Base-by-base conservation (phyloP, 129 eudicot species). In the Chrysanthemum seticuspe region DNA sequence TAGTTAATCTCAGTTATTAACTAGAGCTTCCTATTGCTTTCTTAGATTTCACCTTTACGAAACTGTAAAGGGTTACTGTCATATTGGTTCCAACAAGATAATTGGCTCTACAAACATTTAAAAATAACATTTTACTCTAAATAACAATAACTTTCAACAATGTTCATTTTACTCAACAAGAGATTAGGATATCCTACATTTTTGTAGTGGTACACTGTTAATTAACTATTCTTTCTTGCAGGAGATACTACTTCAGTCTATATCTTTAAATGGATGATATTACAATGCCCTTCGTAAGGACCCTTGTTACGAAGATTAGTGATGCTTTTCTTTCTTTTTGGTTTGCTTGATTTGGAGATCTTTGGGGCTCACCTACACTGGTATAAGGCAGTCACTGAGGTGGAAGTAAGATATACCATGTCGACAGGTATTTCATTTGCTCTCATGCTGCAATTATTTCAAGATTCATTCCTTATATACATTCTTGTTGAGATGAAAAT, bases 201-300 rank as follows among this genome's bases (percentile, higher is more conserved):
- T 34, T 4, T 34, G 44, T 34, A 34, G 40, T 34, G 40, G 7
- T 34, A 34, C 44, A 34, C 44, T 45, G 50, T 1, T 44, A 58
- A 56, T 36, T 11, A 12, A 11, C 19, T n/a, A n/a, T 40, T 18
- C 34, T 75, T 72, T 73, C 48, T 80, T 82, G 85, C 96, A 90
- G 98, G 98, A 83, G 84, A 82, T 94, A 94, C 85, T 94, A 84
- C 80, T 90, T 81, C 85, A 94, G 99, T 80, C 91, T 94, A 12
- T 83, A 79, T 67, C 99, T 94, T 61, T 96, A 94, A 84, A 77
- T 86, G 87, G 53, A 91, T 67, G 99, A 94, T 75, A 88, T 94
- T 47, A 74, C 84, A 51, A 80, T 83, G 96, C 99, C 99, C 21
- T 54, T 94, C 67, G 62, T 85, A 40, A 85, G 79, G 75, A 85